Percentiles rank a stretch among this genome's conserved stretches.
phyloP scores from a whole-genome alignment of 495 filamentous ascomycete genomes.

The Penicillium alfredii region DNA sequence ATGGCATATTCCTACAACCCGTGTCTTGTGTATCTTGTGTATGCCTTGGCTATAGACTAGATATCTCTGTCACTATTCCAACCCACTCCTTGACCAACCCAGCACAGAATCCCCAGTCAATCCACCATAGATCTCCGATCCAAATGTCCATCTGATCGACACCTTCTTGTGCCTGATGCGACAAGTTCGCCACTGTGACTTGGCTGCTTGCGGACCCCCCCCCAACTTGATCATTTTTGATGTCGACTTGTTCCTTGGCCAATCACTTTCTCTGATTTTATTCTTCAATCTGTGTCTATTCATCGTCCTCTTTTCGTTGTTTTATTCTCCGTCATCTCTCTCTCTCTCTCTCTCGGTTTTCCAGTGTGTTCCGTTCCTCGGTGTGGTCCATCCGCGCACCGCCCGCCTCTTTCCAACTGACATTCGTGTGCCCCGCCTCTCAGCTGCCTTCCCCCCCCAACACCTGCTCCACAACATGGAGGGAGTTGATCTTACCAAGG shows the following conservation, averaged over 20 bases:
- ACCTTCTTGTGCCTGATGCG: no score
- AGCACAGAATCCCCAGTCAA: no score
- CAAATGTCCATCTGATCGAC: no score
- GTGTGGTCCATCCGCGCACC: conserved; percentile 9
- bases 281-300: background rate
- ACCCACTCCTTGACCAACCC: no score
- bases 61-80: no score
- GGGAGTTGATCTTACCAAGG: conserved; percentile 67
- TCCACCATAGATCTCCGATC: no score
- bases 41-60: no score
- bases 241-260: no score
- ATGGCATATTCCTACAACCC: no score
- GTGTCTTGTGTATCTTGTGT: no score
- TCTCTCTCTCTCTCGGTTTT: conserved; percentile 3
- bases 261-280: background rate
- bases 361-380: background rate
- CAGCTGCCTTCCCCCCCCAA: conserved; percentile 11
- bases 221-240: no score
- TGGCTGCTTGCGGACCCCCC: conserved; percentile 28
- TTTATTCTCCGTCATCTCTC: conserved; percentile 1
- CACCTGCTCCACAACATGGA: conserved; percentile 49
- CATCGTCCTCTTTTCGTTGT: conserved; percentile 1
- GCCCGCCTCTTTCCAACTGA: conserved; percentile 9
- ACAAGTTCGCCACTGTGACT: conserved; percentile 20
- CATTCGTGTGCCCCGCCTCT: conserved; percentile 23